Percentiles rank a stretch among this genome's conserved stretches.
Conservation (phyloP, 1,284 basidiomycete species). For the Xerocomus minutiporus region DNA sequence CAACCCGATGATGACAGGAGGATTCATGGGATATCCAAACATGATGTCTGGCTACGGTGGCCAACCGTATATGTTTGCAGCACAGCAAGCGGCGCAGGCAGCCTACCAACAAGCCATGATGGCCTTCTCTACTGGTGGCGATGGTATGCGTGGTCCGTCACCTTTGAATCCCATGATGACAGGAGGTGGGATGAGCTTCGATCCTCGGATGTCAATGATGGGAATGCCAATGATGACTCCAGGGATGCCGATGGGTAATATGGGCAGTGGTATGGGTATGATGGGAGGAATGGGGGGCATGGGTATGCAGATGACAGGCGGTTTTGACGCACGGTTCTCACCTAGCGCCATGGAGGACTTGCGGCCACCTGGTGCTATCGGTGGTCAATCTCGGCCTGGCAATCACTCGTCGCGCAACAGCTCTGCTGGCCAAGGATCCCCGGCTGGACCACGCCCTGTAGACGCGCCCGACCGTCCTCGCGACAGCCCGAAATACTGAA, state of each 20-base stretch:
- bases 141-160: slow-evolving; percentile 34
- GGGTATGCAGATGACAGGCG: slow-evolving; percentile 58
- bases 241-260: slow-evolving; percentile 34
- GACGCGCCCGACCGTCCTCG: slow-evolving; percentile 24
- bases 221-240: slow-evolving; percentile 47
- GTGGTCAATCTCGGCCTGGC: slow-evolving; percentile 28
- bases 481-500: slow-evolving; percentile 27
- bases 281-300: slow-evolving; percentile 35
- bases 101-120: slow-evolving; percentile 91
- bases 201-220: slow-evolving; percentile 56
- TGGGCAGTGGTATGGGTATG: slow-evolving; percentile 35
- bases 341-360: slow-evolving; percentile 28
- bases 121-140: slow-evolving; percentile 76
- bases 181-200: slow-evolving; percentile 41
- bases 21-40: slow-evolving; percentile 48
- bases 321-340: slow-evolving; percentile 53
- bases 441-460: slow-evolving; percentile 31
- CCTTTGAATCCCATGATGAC: slow-evolving; percentile 56
- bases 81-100: slow-evolving; percentile 82
- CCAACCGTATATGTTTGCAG: slow-evolving; percentile 86
- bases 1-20: slow-evolving; percentile 49
- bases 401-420: slow-evolving; percentile 34
- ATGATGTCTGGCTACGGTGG: slow-evolving; percentile 64
- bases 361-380: slow-evolving; percentile 35
- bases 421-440: slow-evolving; percentile 31